phyloP scores from a whole-genome alignment of 23 red algal species.

The Gracilaria gracilis region DNA sequence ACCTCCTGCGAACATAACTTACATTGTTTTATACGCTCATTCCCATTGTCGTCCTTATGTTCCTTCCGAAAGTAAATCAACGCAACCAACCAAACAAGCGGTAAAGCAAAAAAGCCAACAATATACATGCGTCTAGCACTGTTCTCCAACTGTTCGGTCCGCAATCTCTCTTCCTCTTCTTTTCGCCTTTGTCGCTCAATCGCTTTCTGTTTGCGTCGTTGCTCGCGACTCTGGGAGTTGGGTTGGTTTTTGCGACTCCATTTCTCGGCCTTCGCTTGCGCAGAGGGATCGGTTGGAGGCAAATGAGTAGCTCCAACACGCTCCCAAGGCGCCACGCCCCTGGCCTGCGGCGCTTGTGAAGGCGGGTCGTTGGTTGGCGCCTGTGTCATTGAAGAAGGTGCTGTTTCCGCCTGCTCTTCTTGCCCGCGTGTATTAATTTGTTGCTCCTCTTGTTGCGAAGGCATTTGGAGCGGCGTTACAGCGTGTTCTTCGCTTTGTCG shows the following conservation, averaged over 20 bases:
- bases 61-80: conserved; percentile 64
- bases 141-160: conserved; percentile 31
- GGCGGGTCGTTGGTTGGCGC: background rate
- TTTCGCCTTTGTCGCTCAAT: background rate
- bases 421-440: background rate
- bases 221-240: background rate
- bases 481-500: too few relatives aligned
- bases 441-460: background rate
- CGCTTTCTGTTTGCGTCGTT: conserved; percentile 30
- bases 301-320: conserved; percentile 17
- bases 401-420: background rate
- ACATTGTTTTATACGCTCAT: conserved; percentile 68
- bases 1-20: too few relatives aligned
- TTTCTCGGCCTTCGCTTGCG: conserved; percentile 18
- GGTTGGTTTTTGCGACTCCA: conserved; percentile 18
- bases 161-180: conserved; percentile 28
- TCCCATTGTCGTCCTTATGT: conserved; percentile 45
- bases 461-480: background rate
- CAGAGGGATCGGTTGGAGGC: conserved; percentile 13
- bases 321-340: conserved; percentile 43
- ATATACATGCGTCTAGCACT: conserved; percentile 57
- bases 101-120: conserved; percentile 57
- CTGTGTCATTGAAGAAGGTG: background rate
- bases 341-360: conserved; percentile 21
- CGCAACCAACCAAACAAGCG: conserved; percentile 55